Base-by-base conservation (phyloP, 2,329 filamentous ascomycete species). In the Alternaria viburni region DNA sequence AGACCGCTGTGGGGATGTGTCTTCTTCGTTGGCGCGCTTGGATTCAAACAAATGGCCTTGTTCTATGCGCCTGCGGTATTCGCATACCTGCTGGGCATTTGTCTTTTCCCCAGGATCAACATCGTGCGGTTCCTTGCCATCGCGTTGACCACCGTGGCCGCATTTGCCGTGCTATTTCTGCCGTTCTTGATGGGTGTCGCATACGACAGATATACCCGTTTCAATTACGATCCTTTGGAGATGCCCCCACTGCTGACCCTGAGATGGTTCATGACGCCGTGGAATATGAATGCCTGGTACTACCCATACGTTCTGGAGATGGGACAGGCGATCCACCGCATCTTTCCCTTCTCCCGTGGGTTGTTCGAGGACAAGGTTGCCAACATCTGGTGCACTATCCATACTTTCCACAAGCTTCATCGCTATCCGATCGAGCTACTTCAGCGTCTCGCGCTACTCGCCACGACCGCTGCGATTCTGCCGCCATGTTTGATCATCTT, bases 301-400 rank as follows among this genome's bases (percentile, higher is more conserved):
- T 96, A 93, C 74, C 90, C 93, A 1, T 79, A 92, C 12, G 75
- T 94, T 5, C 88, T 96, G 74, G 93, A 97, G 78, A 74, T 96
- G 36, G 84, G 90, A 0, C 96, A 99, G 80, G 88, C 93, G 71
- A 82, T 97, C 11, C 93, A 97, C 78, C 91, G 96, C n/a, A 87
- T 98, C 61, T 98, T 99, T 74, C 96, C 96, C 1, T 97, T 99
- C 76, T 89, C 94, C 1, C 89, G 96, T n/a, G 96, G 96, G 4
- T 83, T 99, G 7, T 99, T 98, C 74, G 96, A 99, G 81, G 96
- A 98, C 83, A 99, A 99, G 81, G 96, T 99, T 19, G 96, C 96
- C 74, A 99, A 99, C 77, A 91, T 97, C 74, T 99, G 96, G 96
- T 99, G 96, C 77, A 91, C 93, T 5, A 85, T 95, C 59, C 96